Base-by-base conservation (phyloP, 257 asterid species). In the Scutellaria galericulata region DNA sequence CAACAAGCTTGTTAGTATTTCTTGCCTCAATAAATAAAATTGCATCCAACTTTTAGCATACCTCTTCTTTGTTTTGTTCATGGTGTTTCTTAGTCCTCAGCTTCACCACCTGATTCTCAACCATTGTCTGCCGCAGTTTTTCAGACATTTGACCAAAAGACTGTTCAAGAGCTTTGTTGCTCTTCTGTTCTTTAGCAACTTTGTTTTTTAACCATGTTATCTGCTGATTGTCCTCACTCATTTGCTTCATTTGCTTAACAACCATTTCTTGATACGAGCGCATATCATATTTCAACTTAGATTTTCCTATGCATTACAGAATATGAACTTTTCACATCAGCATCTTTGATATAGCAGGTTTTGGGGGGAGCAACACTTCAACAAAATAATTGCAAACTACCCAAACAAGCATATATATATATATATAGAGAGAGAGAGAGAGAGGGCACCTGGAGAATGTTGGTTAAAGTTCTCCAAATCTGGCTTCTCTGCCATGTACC, bases 181-280 rank as follows among this genome's bases (percentile, higher is more conserved):
- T 84, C 59, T 1, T 77, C 66, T 83, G 88, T 72, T 86, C 88
- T 61, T 81, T 84, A 7, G 20, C 82, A 13, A 80, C 85, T 77
- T 71, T 81, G 78, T 74, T 78, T 73, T 81, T 89, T 11, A 65
- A 78, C 78, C 75, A 86, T 0, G n/a, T 0, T 12, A 89, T 82
- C 81, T 73, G 91, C 67, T 89, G 95, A 74, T 91, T 89, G 2
- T 91, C 95, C 77, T 89, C 96, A 2, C 80, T 81, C 95, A 89
- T 91, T 67, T 85, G 89, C 75, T 81, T 87, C 83, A 86, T 55
- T 9, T 79, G 85, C 4, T 77, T 65, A 6, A 81, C 86, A n/a
- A 91, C 95, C 86, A 60, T 79, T 66, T 91, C 91, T 45, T 78
- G 79, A 39, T 86, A 81, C 1, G 93, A 91, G 6, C 48, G 65